Evolutionary conservation across 108 stramenopile species (phyloP).

Genomic region (Pseudonitzschia delicatissima): DNA sequence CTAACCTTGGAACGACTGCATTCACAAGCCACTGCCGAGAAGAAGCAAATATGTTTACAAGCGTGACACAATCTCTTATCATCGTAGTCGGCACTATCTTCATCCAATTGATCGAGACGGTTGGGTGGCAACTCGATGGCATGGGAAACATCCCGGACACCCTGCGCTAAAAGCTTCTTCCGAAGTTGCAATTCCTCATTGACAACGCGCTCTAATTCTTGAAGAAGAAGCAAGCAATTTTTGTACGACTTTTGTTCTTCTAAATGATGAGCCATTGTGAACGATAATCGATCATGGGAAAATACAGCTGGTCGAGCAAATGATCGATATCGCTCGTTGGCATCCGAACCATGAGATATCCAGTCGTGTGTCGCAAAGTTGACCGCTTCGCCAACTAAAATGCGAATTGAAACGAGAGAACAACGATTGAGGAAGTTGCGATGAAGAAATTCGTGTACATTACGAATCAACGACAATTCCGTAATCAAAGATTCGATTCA

Average conservation of each 20-base stretch:
- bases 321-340: conserved; percentile 87
- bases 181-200: conserved; percentile 67
- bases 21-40: conserved; percentile 92
- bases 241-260: conserved; percentile 57
- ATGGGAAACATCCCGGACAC: conserved; percentile 78
- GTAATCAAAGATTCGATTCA: too few species aligned
- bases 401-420: not conserved
- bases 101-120: conserved; percentile 76
- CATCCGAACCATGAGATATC: conserved; percentile 89
- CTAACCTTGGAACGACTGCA: conserved; percentile 84
- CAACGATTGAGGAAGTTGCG: not conserved
- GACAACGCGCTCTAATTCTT: conserved; percentile 71
- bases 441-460: too few species aligned
- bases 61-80: conserved; percentile 87
- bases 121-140: conserved; percentile 66
- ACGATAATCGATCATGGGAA: conserved; percentile 88
- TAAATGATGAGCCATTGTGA: conserved; percentile 85
- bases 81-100: conserved; percentile 87
- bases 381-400: conserved; percentile 85
- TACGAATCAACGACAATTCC: too few species aligned
- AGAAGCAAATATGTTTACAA: conserved; percentile 92
- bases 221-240: conserved; percentile 53
- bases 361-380: conserved; percentile 93
- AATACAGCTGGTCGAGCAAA: conserved; percentile 88
- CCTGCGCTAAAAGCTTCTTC: conserved; percentile 50